Evolutionary conservation across 805 yeast species (phyloP).

Genomic region (Ogataea parapolymorpha): DNA sequence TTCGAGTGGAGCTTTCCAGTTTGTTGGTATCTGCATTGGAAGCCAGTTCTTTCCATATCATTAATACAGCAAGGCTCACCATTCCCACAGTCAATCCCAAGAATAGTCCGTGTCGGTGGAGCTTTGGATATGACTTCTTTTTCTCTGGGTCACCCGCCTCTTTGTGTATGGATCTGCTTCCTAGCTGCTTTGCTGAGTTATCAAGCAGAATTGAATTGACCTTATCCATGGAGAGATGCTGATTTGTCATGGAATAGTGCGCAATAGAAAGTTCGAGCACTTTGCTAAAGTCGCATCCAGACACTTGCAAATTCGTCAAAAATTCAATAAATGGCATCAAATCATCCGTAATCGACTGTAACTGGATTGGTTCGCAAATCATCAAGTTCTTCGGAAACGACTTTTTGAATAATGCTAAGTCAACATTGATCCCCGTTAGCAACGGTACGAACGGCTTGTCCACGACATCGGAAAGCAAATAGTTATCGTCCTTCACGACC

Average conservation of each 20-base stretch:
- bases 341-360: slow-evolving; percentile 30
- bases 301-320: slow-evolving; percentile 24
- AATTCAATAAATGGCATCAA: slow-evolving; percentile 33
- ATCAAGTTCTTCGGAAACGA: slow-evolving; percentile 18
- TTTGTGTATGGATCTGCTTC: slow-evolving; percentile 2
- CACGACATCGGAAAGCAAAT: slow-evolving; percentile 26
- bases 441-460: slow-evolving; percentile 33
- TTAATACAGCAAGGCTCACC: slow-evolving; percentile 28
- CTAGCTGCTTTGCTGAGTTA: slow-evolving; percentile 13
- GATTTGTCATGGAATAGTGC: slow-evolving; percentile 3
- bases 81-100: slow-evolving; percentile 30
- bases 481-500: slow-evolving; percentile 29
- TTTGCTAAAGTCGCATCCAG: slow-evolving; percentile 15
- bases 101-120: slow-evolving; percentile 12
- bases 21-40: not conserved
- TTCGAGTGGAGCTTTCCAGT: slow-evolving; percentile 3
- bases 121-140: slow-evolving; percentile 7
- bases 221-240: slow-evolving; percentile 13
- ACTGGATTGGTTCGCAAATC: slow-evolving; percentile 33
- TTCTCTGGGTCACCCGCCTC: slow-evolving; percentile 1
- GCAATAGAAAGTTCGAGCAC: slow-evolving; percentile 10
- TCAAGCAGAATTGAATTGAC: slow-evolving; percentile 26
- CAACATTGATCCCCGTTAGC: slow-evolving; percentile 9
- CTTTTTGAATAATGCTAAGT: slow-evolving; percentile 11
- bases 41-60: slow-evolving; percentile 25